A percentile compares a stretch with the other conserved stretches of the same genome.
Conservation (phyloP, 192 early-diverging fungal genomes). For the Podila minutissima region DNA sequence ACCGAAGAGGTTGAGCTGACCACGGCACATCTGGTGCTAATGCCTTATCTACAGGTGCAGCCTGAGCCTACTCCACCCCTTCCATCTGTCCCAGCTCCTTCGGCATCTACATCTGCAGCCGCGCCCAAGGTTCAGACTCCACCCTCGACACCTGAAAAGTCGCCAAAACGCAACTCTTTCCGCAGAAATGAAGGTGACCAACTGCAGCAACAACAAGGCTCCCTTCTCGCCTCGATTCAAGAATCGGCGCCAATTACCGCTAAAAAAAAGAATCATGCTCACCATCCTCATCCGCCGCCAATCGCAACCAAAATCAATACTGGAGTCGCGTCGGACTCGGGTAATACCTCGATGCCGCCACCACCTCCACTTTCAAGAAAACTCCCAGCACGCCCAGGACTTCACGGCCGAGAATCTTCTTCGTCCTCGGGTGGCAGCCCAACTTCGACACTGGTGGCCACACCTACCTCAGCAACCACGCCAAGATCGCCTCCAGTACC, state of each 20-base stretch:
- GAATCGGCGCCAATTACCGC: not conserved
- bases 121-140: not conserved
- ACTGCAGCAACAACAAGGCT: not conserved
- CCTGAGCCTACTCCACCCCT: not conserved
- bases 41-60: conserved; percentile 10
- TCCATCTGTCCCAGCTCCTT: not conserved
- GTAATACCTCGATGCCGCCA: not conserved
- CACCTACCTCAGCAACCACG: not conserved
- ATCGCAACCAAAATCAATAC: not conserved
- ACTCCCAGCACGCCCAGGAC: not conserved
- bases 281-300: not conserved
- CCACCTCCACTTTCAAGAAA: not conserved
- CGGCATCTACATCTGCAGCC: not conserved
- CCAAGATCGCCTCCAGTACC: not conserved
- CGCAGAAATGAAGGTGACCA: not conserved
- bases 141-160: not conserved
- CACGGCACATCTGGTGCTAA: conserved; percentile 8
- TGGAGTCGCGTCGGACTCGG: not conserved
- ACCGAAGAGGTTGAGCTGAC: conserved; percentile 3
- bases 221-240: not conserved
- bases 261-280: not conserved
- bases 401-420: not conserved
- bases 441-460: not conserved
- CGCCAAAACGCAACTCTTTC: not conserved
- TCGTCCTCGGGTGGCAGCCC: not conserved